Conservation (phyloP, 2,329 filamentous ascomycete species). For the Penicillium concentricum region DNA sequence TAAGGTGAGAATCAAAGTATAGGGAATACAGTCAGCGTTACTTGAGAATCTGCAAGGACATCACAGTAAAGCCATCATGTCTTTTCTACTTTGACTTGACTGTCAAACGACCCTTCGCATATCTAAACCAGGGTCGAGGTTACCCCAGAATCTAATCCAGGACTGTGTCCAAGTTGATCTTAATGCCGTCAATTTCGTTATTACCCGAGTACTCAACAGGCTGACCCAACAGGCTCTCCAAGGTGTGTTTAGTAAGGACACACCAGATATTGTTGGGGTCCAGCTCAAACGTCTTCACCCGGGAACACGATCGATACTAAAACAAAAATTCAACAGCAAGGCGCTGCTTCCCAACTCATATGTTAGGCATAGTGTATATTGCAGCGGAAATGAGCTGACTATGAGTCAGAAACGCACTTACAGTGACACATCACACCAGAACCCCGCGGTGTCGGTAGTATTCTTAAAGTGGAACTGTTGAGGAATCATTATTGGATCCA, state of each 20-base stretch:
- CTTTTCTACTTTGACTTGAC: conserved; percentile 67
- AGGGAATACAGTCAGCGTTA: conserved; percentile 33
- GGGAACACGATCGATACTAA: neutral
- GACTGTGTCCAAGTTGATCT: conserved; percentile 1
- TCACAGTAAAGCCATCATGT: conserved; percentile 70
- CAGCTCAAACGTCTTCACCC: neutral
- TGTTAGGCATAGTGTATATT: neutral
- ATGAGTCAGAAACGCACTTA: neutral
- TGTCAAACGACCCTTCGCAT: conserved; percentile 47
- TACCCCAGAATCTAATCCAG: neutral
- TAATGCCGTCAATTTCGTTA: neutral
- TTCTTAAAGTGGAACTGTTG: neutral
- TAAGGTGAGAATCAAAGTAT: neutral
- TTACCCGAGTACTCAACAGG: conserved; percentile 19
- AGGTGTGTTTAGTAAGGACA: no score
- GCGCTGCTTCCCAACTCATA: neutral
- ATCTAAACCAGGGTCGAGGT: neutral
- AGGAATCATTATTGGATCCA: neutral
- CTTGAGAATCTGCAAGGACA: conserved; percentile 64
- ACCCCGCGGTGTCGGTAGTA: conserved; percentile 1
- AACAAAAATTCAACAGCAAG: no score
- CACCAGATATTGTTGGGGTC: neutral
- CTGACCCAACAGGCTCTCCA: neutral
- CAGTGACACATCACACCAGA: neutral
- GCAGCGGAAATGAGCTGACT: neutral